Evolutionary conservation across 169 alveolate genomes (phyloP), one percentile per base, ranked within the genome.

Genomic region (Plasmodium knowlesi): DNA sequence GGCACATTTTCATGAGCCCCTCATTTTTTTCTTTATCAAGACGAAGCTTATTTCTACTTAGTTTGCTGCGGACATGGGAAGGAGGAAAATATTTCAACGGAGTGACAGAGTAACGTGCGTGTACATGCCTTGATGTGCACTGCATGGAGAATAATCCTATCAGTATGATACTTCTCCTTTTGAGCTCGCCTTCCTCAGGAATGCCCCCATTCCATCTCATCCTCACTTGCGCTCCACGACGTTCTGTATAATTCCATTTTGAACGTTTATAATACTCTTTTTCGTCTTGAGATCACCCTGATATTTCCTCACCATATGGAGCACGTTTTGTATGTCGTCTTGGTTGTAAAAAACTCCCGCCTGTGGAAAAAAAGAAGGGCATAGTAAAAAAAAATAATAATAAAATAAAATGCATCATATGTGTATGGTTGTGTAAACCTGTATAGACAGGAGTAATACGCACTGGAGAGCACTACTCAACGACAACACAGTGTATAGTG

Each of bases 341-440:
- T 85, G 22, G 86, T 50, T 85, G 93, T 85, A 85, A 54, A 85
- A 85, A 10, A 53, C 74, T 54, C 93, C 93, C 32, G 93, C 76
- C 93, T 85, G 53, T 14, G 19, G 22, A 14, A 8, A 14, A 50
- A 50, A 50, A 2, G 22, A 2, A 4, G 54, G 54, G n/a, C 16
- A 43, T 12, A 43, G 16, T 5, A 3, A 5, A n/a, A 22, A 32
- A 30, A 16, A 73, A 14, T 9, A n/a, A 37, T 34, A 80, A 80
- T 53, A 50, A 5, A 82, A 25, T 19, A n/a, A 1, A 16, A 25
- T 8, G 43, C 76, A 53, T 19, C 50, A 74, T 41, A 43, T 12
- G 72, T 43, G 43, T 30, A 30, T 50, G 25, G 10, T 10, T 34
- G 84, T 5, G 41, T 78, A 46, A 28, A 12, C 4, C 0, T 12